Evolutionary conservation across 805 yeast genomes (phyloP).

Genomic region (Starmerella stigmatis): DNA sequence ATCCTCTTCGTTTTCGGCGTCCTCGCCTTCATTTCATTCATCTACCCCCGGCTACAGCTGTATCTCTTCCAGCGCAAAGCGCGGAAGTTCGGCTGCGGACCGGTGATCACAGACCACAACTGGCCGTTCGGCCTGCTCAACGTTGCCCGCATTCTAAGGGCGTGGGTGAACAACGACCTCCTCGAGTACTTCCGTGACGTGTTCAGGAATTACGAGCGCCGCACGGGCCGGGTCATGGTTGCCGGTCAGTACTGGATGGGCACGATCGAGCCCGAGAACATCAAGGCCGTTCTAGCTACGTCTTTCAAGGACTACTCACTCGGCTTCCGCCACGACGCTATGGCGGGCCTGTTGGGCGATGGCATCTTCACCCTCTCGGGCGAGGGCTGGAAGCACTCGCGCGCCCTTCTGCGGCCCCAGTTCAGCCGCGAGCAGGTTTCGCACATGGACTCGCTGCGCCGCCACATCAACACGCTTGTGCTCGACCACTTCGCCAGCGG

Average conservation of each 20-base stretch:
- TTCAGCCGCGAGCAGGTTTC: constrained; percentile 26
- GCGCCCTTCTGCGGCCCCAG: constrained; percentile 28
- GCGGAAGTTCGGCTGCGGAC: constrained; percentile 13
- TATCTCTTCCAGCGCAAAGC: constrained; percentile 15
- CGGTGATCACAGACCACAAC: not conserved
- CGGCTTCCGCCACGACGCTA: constrained; percentile 24
- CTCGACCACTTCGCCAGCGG: constrained; percentile 17
- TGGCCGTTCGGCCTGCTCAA: constrained; percentile 18
- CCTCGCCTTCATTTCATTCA: not conserved
- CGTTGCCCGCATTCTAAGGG: not conserved
- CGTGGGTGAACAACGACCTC: constrained; percentile 3
- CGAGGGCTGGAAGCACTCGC: constrained; percentile 29
- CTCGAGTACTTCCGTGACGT: constrained; percentile 13
- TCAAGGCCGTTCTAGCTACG: constrained; percentile 26
- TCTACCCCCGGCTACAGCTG: constrained; percentile 7
- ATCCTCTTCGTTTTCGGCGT: constrained; percentile 3
- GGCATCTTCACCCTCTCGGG: constrained; percentile 29
- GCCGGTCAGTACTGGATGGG: constrained; percentile 19
- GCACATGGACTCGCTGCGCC: constrained; percentile 22
- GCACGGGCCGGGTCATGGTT: constrained; percentile 13
- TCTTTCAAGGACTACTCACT: constrained; percentile 26
- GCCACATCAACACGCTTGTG: constrained; percentile 24
- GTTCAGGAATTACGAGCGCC: constrained; percentile 4
- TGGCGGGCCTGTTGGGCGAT: constrained; percentile 24
- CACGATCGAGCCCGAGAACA: constrained; percentile 27